Evolutionary conservation across 2,329 filamentous ascomycete species (phyloP), one percentile per base, ranked within the genome.

Genomic region (Hypoxylon sp.): DNA sequence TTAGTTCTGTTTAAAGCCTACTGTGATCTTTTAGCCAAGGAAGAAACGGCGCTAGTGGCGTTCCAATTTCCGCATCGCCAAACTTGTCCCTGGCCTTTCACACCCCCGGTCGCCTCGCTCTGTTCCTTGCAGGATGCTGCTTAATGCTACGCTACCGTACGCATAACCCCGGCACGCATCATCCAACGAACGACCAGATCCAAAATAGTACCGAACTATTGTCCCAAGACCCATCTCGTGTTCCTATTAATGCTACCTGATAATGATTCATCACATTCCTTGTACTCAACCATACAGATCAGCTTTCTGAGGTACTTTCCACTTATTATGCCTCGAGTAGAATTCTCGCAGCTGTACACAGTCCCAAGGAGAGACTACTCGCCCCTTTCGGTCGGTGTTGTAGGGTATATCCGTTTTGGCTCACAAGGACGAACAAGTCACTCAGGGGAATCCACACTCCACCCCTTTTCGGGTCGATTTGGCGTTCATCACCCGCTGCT

Each of bases 71-170:
- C 71, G 69, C 65, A 63, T 60, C 56, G 46, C 49, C 62, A 60
- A 43, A 48, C 61, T 59, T 34, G 64, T 52, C 41, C 48, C 53
- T 64, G 48, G 45, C 60, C 41, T 56, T n/a, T 64, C 45, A 52
- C 3, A 4, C 7, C 58, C 70, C 70, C 58, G 49, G 67, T 59
- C 60, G 49, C 32, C 55, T 63, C 61, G 65, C 43, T 55, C 61
- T 71, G 70, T 72, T 71, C 70, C 70, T 72, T 71, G 68, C 70
- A 72, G 70, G 60, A 69, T 51, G 68, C 52, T 43, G 38, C 34
- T 62, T 38, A 25, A 65, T 66, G 49, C 51, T 63, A 69, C 63
- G 19, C 11, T 56, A 60, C 38, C 50, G n/a, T 58, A 53, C 23
- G 51, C 55, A 58, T 30, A 48, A 63, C 58, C 67, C 67, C 60